Evolutionary conservation across 2,329 filamentous ascomycete species (phyloP).

Genomic region (Ophiostoma triangulosporum): DNA sequence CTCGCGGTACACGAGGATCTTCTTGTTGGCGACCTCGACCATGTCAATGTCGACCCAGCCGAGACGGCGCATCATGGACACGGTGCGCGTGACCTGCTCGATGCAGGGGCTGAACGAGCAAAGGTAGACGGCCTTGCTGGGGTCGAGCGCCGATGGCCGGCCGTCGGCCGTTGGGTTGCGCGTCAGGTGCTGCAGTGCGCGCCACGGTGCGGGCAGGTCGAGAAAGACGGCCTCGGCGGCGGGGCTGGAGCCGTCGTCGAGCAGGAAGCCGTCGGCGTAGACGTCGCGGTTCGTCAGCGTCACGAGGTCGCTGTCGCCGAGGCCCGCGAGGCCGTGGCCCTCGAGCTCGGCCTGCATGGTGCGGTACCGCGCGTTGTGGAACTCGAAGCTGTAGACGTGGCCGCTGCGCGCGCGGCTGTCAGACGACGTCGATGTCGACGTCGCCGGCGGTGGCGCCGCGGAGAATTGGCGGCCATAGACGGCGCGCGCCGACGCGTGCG

Average conservation of each 20-base stretch:
- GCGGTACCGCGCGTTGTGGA: slow-evolving; percentile 56
- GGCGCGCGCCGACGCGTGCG: slow-evolving; percentile 62
- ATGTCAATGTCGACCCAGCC: slow-evolving; percentile 90
- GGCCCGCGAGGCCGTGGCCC: slow-evolving; percentile 47
- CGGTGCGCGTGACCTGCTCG: slow-evolving; percentile 82
- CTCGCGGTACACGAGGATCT: slow-evolving; percentile 71
- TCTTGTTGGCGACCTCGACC: slow-evolving; percentile 73
- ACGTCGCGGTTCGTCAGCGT: slow-evolving; percentile 68
- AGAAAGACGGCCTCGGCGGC: slow-evolving; percentile 61
- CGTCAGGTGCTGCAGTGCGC: slow-evolving; percentile 63
- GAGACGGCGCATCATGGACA: slow-evolving; percentile 62
- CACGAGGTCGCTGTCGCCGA: slow-evolving; percentile 34
- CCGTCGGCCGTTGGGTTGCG: slow-evolving; percentile 23
- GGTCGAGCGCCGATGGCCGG: slow-evolving; percentile 47
- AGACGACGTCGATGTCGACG: slow-evolving; percentile 15
- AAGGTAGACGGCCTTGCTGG: slow-evolving; percentile 57
- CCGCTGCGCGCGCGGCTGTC: slow-evolving; percentile 27
- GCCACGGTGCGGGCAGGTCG: slow-evolving; percentile 70
- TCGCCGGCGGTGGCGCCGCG: slow-evolving; percentile 1
- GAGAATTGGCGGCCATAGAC: slow-evolving; percentile 44
- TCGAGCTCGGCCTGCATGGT: slow-evolving; percentile 56
- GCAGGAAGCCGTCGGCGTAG: slow-evolving; percentile 58
- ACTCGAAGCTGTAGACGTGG: slow-evolving; percentile 73
- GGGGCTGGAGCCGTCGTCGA: slow-evolving; percentile 44
- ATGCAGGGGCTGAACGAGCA: slow-evolving; percentile 97